Base-by-base conservation (phyloP, 768 basidiomycete species). In the Tricholoma furcatifolium region DNA sequence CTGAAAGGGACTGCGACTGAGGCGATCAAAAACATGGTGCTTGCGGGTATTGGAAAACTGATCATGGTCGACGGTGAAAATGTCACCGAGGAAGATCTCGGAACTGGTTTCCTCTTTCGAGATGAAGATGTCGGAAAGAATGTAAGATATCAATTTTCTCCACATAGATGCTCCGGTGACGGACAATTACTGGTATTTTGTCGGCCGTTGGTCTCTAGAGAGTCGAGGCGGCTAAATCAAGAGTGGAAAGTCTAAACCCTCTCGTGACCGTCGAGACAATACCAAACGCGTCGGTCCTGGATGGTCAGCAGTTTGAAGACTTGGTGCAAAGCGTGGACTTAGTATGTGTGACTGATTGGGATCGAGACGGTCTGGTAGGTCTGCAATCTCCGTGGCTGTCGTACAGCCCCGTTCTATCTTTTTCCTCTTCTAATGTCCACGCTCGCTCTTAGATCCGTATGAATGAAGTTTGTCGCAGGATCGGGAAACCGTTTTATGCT, bases 21-120 rank as follows among this genome's bases (percentile, higher is more conserved):
- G 67, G 83, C 87, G 14, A 89, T 98, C 70, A 99, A 98, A 73
- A 99, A 99, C 66, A 89, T 99, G 65, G 96, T 98, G 15, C 81
- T 99, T 43, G 91, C 97, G 9, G 97, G 97, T 36, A 91, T 99
- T 51, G 97, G 97, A 21, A 87, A 83, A 65, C 72, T 99, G 55
- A 75, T 97, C 55, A 79, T 98, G 36, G 79, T 91, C 60, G 97
- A 99, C 70, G 75, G 76, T 18, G 85, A 82, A 57, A 73, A 79
- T 11, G 91, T 99, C 31, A 64, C 74, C 17, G 85, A 87, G 65
- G 87, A 92, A 67, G 97, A 98, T 71, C 81, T 98, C 31, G 93
- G 93, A 11, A 82, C 86, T 4, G 91, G 93, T 12, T 97, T 98
- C 77, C 87, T 98, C 71, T 95, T 91, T 72, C 78, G 94, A 67